Evolutionary conservation across 2,329 filamentous ascomycete genomes (phyloP).

Genomic region (Rasamsonia emersonii): DNA sequence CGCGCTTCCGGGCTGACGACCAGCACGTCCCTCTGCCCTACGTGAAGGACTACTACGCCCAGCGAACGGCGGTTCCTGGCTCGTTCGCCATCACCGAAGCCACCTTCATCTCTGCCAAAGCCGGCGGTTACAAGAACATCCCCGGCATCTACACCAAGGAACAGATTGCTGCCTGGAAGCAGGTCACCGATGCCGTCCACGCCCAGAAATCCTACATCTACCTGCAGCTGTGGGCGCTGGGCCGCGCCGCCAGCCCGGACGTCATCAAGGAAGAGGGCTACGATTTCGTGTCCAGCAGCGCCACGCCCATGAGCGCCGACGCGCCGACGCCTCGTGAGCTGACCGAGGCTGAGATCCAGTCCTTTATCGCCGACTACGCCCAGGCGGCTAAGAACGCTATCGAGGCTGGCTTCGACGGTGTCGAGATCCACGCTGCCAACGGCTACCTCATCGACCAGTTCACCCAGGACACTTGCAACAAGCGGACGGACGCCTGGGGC

Average conservation of each 20-base stretch:
- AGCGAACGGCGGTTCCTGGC: conserved; percentile 42
- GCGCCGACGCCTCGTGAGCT: conserved; percentile 19
- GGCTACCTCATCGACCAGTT: conserved; percentile 45
- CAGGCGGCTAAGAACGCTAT: conserved; percentile 42
- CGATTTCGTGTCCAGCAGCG: conserved; percentile 30
- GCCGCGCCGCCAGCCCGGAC: conserved; percentile 40
- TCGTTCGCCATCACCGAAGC: conserved; percentile 51
- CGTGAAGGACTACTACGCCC: conserved; percentile 43
- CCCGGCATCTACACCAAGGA: conserved; percentile 48
- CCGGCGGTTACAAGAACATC: conserved; percentile 39
- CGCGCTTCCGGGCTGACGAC: conserved; percentile 40
- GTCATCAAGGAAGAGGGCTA: conserved; percentile 23
- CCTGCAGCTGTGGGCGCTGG: conserved; percentile 53
- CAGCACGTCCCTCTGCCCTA: conserved; percentile 36
- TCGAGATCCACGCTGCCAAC: conserved; percentile 40
- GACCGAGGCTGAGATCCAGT: conserved; percentile 31
- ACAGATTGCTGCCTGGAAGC: conserved; percentile 50
- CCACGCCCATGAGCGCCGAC: conserved; percentile 28
- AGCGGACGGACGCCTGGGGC: conserved; percentile 40
- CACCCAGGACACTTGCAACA: conserved; percentile 37
- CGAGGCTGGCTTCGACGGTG: conserved; percentile 42
- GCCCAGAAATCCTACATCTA: conserved; percentile 50
- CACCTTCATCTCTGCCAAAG: conserved; percentile 39
- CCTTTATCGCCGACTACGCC: conserved; percentile 30
- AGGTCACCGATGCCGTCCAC: conserved; percentile 53